phyloP scores from a whole-genome alignment of 2,329 filamentous ascomycete species.

The Penicillium fuscoglaucum region DNA sequence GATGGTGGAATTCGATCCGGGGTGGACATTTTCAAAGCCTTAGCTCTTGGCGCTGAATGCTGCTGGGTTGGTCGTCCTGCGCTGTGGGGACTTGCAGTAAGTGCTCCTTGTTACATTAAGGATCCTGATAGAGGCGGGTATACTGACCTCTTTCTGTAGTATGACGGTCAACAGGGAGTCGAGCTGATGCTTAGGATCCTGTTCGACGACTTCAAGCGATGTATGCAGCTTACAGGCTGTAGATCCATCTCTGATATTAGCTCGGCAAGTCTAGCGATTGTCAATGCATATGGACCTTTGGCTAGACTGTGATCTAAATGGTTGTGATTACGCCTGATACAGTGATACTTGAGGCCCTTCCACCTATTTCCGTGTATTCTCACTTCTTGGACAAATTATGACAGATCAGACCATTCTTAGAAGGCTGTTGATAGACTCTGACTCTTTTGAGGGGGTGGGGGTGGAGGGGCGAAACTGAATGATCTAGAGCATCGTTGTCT shows the following conservation, averaged over 20 bases:
- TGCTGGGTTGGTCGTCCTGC: conserved; percentile 36
- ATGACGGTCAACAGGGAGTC: conserved; percentile 35
- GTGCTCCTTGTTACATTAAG: conserved; percentile 2
- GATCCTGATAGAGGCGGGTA: not conserved
- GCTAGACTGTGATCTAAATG: not conserved
- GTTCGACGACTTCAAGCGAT: conserved; percentile 34
- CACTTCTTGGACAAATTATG: conserved; percentile 1
- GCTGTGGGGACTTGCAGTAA: conserved; percentile 40
- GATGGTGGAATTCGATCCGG: conserved; percentile 39
- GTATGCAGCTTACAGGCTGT: conserved; percentile 33
- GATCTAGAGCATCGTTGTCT: not conserved
- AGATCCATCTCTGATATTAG: conserved; percentile 29
- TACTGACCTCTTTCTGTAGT: conserved; percentile 19
- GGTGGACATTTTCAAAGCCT: conserved; percentile 39
- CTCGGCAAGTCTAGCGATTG: conserved; percentile 20
- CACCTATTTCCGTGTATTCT: not conserved
- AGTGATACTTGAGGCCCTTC: not conserved
- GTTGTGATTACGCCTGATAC: not conserved
- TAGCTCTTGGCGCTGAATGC: conserved; percentile 37
- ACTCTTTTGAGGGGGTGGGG: not conserved
- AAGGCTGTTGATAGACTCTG: not conserved
- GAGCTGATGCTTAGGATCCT: conserved; percentile 34
- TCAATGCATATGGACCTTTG: conserved; percentile 17
- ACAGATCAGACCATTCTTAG: not conserved
- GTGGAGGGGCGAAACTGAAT: not conserved